These are phyloP conservation scores for Xerocomellus chrysenteron DNA, from an alignment of 768 basidiomycete genomes.

Conservation along the genomic window DNA sequence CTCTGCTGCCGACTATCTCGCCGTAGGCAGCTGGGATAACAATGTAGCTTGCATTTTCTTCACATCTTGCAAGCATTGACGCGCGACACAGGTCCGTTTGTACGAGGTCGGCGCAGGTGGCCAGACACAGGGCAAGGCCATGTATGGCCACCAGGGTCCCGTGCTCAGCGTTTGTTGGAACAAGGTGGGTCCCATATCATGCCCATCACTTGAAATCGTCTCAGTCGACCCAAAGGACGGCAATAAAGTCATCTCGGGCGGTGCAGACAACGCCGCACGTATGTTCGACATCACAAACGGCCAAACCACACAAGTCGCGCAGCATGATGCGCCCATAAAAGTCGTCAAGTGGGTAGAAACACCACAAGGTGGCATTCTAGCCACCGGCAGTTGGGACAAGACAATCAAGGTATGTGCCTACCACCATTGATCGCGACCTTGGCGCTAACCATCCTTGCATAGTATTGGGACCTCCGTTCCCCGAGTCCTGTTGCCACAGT, in stretches of 20 bases:
- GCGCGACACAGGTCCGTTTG: conserved; percentile 67
- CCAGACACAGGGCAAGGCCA: conserved; percentile 84
- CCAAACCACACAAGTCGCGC: conserved; percentile 77
- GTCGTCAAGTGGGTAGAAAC: conserved; percentile 80
- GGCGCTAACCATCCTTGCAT: background rate
- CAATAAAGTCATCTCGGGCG: conserved; percentile 86
- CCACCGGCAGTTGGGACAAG: conserved; percentile 98
- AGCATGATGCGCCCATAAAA: conserved; percentile 88
- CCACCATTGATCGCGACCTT: background rate
- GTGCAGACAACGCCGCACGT: conserved; percentile 93
- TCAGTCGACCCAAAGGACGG: conserved; percentile 60
- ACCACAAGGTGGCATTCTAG: conserved; percentile 71
- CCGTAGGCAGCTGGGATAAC: conserved; percentile 93
- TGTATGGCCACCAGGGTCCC: conserved; percentile 89
- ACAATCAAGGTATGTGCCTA: conserved; percentile 71
- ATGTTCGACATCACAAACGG: conserved; percentile 90
- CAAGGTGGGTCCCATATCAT: conserved; percentile 49
- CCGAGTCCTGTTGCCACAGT: conserved; percentile 76
- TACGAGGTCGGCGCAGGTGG: conserved; percentile 85
- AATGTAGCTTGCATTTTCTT: conserved; percentile 48
- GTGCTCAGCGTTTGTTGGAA: conserved; percentile 90
- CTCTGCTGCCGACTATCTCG: conserved; percentile 81
- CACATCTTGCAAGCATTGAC: conserved; percentile 3
- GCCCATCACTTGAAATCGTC: conserved; percentile 1
- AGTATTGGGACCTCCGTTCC: conserved; percentile 93